phyloP scores from a whole-genome alignment of 1,284 basidiomycete genomes.

The Austroboletus sp. region DNA sequence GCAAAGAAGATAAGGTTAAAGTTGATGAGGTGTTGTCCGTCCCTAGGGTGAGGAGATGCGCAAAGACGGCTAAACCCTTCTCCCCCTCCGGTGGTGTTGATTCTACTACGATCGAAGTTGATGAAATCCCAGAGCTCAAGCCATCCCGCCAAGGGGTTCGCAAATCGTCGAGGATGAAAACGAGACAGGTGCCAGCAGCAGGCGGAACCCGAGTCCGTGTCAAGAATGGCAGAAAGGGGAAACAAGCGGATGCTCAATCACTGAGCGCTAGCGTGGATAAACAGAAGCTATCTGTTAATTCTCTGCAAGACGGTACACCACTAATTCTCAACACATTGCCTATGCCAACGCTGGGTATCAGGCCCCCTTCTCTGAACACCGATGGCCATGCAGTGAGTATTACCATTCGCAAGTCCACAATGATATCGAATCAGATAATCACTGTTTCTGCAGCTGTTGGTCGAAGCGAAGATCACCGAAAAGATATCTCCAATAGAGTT shows the following conservation, averaged over 20 bases:
- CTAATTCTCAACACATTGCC: background rate
- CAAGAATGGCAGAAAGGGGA: constrained; percentile 6
- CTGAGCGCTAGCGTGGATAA: background rate
- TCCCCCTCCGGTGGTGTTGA: constrained; percentile 4
- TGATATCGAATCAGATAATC: background rate
- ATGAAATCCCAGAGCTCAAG: constrained; percentile 10
- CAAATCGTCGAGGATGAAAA: constrained; percentile 20
- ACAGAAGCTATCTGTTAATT: background rate
- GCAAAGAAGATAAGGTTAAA: constrained; percentile 1
- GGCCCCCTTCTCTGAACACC: background rate
- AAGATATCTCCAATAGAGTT: background rate
- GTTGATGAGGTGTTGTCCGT: constrained; percentile 1
- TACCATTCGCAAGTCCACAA: background rate
- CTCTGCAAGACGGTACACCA: background rate
- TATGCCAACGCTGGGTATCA: background rate
- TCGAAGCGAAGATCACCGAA: background rate
- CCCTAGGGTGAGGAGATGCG: constrained; percentile 9
- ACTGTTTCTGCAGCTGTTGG: constrained; percentile 3
- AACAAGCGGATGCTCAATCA: constrained; percentile 2
- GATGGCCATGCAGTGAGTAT: constrained; percentile 11
- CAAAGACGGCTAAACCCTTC: constrained; percentile 14
- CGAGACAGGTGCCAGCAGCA: constrained; percentile 3
- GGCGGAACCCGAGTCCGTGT: constrained; percentile 2
- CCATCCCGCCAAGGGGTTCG: constrained; percentile 11
- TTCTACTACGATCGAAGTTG: constrained; percentile 5